These are phyloP conservation scores for Dimargaris verticillata DNA, from an alignment of 192 early-diverging fungal genomes.

Conservation along the genomic window DNA sequence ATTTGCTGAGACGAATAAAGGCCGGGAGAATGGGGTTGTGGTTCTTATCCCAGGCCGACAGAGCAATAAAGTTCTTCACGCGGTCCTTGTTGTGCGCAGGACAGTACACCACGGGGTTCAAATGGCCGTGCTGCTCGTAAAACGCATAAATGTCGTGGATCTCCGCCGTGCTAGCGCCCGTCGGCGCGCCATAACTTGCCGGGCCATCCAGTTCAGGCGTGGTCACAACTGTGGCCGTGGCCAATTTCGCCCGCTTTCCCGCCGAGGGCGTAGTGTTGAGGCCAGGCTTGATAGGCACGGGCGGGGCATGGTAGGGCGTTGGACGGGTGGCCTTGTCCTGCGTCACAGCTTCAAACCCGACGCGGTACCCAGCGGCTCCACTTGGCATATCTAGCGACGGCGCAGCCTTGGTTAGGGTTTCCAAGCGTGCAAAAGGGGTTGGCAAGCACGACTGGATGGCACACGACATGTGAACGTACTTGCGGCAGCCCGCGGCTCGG, in stretches of 20 bases:
- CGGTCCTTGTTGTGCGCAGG: conserved; percentile 6
- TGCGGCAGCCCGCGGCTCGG: conserved; percentile 3
- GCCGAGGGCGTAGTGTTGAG: background rate
- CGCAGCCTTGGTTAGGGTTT: background rate
- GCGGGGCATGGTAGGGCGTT: background rate
- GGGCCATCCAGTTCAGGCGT: background rate
- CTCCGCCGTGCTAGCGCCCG: conserved; percentile 1
- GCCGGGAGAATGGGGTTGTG: conserved; percentile 5
- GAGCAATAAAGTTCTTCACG: conserved; percentile 3
- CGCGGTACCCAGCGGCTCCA: background rate
- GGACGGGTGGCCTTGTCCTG: conserved; percentile 3
- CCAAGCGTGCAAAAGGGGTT: background rate
- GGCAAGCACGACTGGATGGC: background rate
- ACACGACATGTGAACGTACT: conserved; percentile 4
- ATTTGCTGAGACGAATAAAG: background rate
- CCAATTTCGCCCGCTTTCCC: background rate
- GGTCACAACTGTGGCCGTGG: background rate
- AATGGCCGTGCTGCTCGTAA: conserved; percentile 1
- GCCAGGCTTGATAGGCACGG: background rate
- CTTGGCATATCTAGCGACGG: background rate
- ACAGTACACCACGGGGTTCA: conserved; percentile 8
- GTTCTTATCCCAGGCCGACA: background rate
- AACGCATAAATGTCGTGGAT: conserved; percentile 4
- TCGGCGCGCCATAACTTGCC: background rate
- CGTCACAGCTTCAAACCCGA: conserved; percentile 7